phyloP scores from a whole-genome alignment of 129 eudicot genomes.

The Artemisia argyi region DNA sequence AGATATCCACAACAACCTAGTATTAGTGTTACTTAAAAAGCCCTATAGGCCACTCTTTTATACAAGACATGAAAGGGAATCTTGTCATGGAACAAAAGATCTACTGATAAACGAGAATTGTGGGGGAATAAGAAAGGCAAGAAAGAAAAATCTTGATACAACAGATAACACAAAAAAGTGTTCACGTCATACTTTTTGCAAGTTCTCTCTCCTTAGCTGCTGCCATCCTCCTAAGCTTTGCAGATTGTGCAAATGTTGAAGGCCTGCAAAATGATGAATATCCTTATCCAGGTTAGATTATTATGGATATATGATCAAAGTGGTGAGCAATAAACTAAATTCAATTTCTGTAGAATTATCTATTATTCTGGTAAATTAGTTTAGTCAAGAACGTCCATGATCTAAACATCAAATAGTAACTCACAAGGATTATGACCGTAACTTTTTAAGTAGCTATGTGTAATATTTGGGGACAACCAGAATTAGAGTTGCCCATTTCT shows the following conservation, averaged over 20 bases:
- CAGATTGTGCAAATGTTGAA: conserved; percentile 98
- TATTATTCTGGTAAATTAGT: background rate
- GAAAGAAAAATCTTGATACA: background rate
- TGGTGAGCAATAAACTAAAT: conserved; percentile 9
- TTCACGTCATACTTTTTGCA: conserved; percentile 63
- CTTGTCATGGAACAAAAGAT: conserved; percentile 8
- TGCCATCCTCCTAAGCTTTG: conserved; percentile 90
- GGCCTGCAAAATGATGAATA: conserved; percentile 52
- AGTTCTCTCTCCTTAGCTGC: conserved; percentile 94
- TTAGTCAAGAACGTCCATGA: background rate
- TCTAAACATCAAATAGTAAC: background rate
- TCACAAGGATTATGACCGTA: no score
- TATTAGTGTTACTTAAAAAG: background rate
- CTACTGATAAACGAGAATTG: background rate
- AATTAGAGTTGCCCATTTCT: background rate
- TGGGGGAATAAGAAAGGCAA: background rate
- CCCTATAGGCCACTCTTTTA: background rate
- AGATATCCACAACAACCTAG: no score
- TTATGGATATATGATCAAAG: conserved; percentile 3
- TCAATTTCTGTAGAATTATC: conserved; percentile 2
- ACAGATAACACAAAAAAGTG: conserved; percentile 19
- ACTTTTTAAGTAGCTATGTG: no score
- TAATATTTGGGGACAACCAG: background rate
- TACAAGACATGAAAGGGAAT: conserved; percentile 1
- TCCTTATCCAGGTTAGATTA: conserved; percentile 19